Evolutionary conservation across 306 rosid genomes (phyloP).

Genomic region (Ochetophila trinervis): DNA sequence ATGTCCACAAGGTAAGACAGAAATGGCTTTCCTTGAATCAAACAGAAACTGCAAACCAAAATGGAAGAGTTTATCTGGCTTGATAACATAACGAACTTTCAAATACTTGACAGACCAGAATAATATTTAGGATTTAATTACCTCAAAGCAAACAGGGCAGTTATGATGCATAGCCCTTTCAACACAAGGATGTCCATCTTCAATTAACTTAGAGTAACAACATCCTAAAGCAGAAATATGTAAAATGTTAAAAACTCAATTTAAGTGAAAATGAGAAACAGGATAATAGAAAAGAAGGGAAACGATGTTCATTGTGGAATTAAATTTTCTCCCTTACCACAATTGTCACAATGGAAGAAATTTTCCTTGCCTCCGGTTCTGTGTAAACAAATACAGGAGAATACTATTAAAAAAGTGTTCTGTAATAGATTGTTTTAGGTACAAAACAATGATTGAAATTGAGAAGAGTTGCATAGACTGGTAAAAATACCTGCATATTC

Average conservation of each 20-base stretch:
- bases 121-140: conserved; percentile 3
- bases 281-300: not conserved
- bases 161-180: conserved; percentile 79
- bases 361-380: conserved; percentile 67
- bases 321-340: conserved; percentile 39
- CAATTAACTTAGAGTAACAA: conserved; percentile 56
- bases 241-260: conserved; percentile 6
- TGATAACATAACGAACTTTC: not conserved
- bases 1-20: conserved; percentile 47
- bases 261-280: not conserved
- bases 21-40: conserved; percentile 47
- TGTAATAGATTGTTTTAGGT: not conserved
- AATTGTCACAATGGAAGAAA: conserved; percentile 54
- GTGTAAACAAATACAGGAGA: conserved; percentile 11
- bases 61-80: not conserved
- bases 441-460: not conserved
- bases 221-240: conserved; percentile 40
- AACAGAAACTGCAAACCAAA: conserved; percentile 52
- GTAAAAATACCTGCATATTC: conserved; percentile 67
- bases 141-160: conserved; percentile 86
- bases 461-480: not conserved
- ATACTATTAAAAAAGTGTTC: not conserved
- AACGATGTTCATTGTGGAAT: not conserved
- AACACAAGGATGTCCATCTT: conserved; percentile 55
- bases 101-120: not conserved